phyloP scores from a whole-genome alignment of 306 rosid genomes.

The Canavalia gladiata region DNA sequence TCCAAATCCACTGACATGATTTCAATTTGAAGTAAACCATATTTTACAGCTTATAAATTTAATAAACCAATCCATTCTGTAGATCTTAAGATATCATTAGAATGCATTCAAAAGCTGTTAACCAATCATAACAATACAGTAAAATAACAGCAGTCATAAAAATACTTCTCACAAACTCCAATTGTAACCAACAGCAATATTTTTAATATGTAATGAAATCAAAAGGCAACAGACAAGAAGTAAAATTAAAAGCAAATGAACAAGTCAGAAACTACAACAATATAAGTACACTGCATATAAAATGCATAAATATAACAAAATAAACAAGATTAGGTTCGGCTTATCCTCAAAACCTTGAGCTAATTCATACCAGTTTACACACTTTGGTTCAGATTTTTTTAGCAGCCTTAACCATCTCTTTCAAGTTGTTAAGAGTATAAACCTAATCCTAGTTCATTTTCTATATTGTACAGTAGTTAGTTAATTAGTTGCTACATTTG shows the following conservation, averaged over 20 bases:
- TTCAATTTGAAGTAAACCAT: conserved; percentile 8
- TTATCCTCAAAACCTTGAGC: neutral
- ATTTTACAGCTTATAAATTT: neutral
- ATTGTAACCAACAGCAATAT: neutral
- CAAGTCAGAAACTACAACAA: neutral
- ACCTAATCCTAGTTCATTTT: neutral
- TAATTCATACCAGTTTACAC: neutral
- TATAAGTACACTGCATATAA: neutral
- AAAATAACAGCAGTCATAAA: conserved; percentile 4
- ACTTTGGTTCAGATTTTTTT: neutral
- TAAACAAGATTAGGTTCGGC: neutral
- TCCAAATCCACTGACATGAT: neutral
- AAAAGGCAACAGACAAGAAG: neutral
- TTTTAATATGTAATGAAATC: neutral
- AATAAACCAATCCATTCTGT: neutral
- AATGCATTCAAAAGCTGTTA: conserved; percentile 21
- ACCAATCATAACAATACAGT: neutral
- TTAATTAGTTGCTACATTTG: neutral
- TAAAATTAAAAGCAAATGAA: neutral
- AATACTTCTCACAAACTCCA: neutral
- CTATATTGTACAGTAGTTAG: neutral
- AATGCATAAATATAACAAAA: neutral
- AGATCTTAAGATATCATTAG: too few species aligned
- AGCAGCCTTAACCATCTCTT: neutral
- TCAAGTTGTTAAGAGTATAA: neutral